Evolutionary conservation across 2,329 filamentous ascomycete genomes (phyloP).

Genomic region (Alternaria sp.): DNA sequence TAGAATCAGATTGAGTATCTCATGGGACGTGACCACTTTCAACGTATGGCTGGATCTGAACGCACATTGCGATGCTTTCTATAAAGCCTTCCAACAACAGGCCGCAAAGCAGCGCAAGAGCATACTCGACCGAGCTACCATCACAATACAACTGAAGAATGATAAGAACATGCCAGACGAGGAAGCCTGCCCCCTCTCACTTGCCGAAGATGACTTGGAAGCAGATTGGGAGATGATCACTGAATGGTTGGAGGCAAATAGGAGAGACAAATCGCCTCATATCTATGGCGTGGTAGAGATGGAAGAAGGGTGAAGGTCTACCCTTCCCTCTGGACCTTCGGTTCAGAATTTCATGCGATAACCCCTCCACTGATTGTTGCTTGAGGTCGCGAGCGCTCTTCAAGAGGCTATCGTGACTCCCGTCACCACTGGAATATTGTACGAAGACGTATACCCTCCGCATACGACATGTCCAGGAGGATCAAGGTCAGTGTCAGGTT

Average conservation of each 20-base stretch:
- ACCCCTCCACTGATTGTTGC: background rate
- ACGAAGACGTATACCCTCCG: background rate
- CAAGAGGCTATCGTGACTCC: background rate
- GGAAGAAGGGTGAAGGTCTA: background rate
- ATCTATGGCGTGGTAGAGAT: background rate
- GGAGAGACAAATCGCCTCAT: background rate
- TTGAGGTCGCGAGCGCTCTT: background rate
- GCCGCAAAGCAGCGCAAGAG: background rate
- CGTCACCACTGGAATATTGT: background rate
- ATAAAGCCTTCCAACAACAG: background rate
- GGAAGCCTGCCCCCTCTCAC: background rate
- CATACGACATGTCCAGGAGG: too few species aligned
- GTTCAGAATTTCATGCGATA: background rate
- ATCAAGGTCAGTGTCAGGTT: background rate
- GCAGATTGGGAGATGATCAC: background rate
- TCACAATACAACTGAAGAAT: background rate
- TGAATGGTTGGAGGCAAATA: background rate
- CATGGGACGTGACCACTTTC: background rate
- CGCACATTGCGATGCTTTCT: background rate
- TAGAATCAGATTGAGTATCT: background rate
- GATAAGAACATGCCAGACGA: background rate
- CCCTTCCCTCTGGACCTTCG: background rate
- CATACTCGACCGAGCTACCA: background rate
- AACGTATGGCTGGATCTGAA: background rate
- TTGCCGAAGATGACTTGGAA: background rate